Percentiles rank a stretch among this genome's conserved stretches.
Evolutionary conservation across 768 basidiomycete genomes (phyloP).

Genomic region (Trametes cinnabarina): DNA sequence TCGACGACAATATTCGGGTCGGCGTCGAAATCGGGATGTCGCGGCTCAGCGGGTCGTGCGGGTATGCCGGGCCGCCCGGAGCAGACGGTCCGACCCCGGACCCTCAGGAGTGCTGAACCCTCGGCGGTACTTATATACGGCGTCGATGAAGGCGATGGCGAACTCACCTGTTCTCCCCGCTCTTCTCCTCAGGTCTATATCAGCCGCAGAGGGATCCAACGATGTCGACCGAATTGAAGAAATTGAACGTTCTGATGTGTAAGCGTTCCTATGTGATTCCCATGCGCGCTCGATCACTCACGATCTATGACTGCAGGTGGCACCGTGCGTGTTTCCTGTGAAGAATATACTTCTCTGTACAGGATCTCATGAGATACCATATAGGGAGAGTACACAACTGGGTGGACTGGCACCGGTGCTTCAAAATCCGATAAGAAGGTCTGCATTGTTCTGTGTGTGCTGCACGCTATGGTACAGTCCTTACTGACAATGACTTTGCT

Average conservation of each 20-base stretch:
- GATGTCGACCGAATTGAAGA: constrained; percentile 46
- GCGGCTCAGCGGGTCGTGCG: not conserved
- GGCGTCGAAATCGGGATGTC: too few relatives aligned
- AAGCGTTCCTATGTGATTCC: constrained; percentile 34
- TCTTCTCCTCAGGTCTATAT: not conserved
- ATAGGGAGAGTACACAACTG: constrained; percentile 90
- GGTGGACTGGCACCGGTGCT: constrained; percentile 89
- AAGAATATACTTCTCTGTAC: too few relatives aligned
- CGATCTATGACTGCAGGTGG: constrained; percentile 41
- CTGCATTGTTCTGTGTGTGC: constrained; percentile 12
- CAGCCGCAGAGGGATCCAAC: not conserved
- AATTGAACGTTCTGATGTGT: constrained; percentile 81
- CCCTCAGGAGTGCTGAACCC: not conserved
- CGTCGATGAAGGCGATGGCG: constrained; percentile 4
- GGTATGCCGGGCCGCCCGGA: not conserved
- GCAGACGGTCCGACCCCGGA: not conserved
- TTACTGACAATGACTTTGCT: not conserved
- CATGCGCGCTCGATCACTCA: constrained; percentile 4
- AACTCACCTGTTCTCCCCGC: not conserved
- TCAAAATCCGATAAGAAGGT: constrained; percentile 96
- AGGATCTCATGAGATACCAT: not conserved
- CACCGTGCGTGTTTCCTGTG: constrained; percentile 33
- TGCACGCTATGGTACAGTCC: not conserved
- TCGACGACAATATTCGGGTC: too few relatives aligned
- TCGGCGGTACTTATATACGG: constrained; percentile 11